Percentiles rank a stretch among this genome's conserved stretches.
These are phyloP conservation scores for Microdochium nivale DNA, from an alignment of 2,329 filamentous ascomycete species.

Conservation along the genomic window DNA sequence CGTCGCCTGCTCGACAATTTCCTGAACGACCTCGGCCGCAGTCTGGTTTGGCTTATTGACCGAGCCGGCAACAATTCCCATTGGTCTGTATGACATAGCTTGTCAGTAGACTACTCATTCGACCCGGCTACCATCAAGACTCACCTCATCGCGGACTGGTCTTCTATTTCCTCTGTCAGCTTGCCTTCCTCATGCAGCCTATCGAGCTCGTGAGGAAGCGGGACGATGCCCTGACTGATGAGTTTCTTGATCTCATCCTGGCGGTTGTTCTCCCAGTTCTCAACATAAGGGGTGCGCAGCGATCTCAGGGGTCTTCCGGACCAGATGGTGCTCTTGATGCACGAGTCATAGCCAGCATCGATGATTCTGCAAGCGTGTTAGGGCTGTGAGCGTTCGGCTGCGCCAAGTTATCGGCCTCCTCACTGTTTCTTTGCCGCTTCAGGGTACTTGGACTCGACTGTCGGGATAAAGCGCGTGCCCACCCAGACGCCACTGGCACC, in stretches of 20 bases:
- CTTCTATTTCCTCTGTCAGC: slow-evolving; percentile 5
- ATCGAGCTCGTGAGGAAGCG: slow-evolving; percentile 3
- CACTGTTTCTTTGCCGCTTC: neutral
- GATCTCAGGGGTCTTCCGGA: neutral
- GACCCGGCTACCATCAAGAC: neutral
- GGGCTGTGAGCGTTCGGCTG: neutral
- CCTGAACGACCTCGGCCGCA: slow-evolving; percentile 2
- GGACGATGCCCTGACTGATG: neutral
- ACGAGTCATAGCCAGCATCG: neutral
- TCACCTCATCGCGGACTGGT: slow-evolving; percentile 4
- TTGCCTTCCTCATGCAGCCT: slow-evolving; percentile 4
- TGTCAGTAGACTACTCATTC: neutral
- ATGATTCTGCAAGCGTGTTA: neutral
- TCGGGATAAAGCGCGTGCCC: slow-evolving; percentile 77
- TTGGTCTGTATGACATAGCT: neutral
- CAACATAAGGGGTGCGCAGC: neutral
- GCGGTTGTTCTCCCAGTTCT: slow-evolving; percentile 1
- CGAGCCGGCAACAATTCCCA: slow-evolving; percentile 4
- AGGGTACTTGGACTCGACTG: neutral
- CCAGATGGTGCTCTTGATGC: slow-evolving; percentile 1
- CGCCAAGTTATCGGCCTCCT: neutral
- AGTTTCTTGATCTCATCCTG: slow-evolving; percentile 1
- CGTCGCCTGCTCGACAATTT: slow-evolving; percentile 1
- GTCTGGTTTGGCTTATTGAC: slow-evolving; percentile 3
- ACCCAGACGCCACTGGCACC: slow-evolving; percentile 93